These are phyloP conservation scores for Paspalum notatum DNA, from an alignment of 176 grass and related monocot genomes.

Conservation along the genomic window DNA sequence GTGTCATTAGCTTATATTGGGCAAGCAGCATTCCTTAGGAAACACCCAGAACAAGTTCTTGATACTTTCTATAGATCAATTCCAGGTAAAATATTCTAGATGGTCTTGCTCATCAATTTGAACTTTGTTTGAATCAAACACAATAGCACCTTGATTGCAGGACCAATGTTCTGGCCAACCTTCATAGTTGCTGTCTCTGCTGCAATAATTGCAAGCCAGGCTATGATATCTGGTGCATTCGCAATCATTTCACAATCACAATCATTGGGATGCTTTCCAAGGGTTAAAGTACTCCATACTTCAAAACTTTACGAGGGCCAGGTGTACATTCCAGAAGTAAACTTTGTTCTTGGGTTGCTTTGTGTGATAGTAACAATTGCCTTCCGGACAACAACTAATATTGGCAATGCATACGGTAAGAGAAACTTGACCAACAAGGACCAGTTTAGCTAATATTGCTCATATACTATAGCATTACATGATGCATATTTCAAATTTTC, in stretches of 20 bases:
- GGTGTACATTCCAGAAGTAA: slow-evolving; percentile 64
- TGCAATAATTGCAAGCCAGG: slow-evolving; percentile 61
- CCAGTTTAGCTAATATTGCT: not conserved
- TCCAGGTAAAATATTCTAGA: slow-evolving; percentile 46
- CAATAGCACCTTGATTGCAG: slow-evolving; percentile 20
- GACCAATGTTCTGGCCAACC: slow-evolving; percentile 54
- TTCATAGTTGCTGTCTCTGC: slow-evolving; percentile 57
- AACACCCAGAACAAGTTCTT: slow-evolving; percentile 39
- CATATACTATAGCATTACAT: not conserved
- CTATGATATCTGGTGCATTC: too few species aligned
- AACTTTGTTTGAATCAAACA: not conserved
- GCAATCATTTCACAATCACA: slow-evolving; percentile 58
- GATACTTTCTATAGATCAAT: slow-evolving; percentile 59
- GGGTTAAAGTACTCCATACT: slow-evolving; percentile 57
- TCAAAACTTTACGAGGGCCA: slow-evolving; percentile 55
- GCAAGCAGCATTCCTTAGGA: slow-evolving; percentile 56
- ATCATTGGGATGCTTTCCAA: slow-evolving; percentile 56
- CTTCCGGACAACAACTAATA: slow-evolving; percentile 50
- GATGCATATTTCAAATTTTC: too few species aligned
- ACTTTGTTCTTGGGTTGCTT: slow-evolving; percentile 49
- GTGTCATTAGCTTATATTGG: slow-evolving; percentile 61
- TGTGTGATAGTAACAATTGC: slow-evolving; percentile 42
- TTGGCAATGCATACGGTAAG: slow-evolving; percentile 68
- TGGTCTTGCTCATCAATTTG: not conserved
- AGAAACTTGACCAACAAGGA: not conserved